Base-by-base conservation (phyloP, 495 filamentous ascomycete species). In the Penicillium robsamsonii region DNA sequence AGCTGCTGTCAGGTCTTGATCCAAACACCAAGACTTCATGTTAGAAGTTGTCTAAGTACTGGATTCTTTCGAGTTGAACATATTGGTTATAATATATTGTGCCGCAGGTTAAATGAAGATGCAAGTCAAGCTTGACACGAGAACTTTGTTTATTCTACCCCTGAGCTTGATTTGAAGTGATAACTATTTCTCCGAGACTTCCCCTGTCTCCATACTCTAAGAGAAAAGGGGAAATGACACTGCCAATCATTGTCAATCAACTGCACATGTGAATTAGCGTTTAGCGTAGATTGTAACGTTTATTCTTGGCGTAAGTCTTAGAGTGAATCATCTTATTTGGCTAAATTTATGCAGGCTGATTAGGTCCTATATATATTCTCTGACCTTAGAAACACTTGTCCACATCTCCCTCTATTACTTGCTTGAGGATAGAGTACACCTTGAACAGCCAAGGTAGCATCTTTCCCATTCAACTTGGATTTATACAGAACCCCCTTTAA, bases 1-100 rank as follows among this genome's bases (percentile, higher is more conserved):
- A 71, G 64, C 41, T 80, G 78, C 60, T 59, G 65, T 38, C 68
- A 74, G 43, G 57, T 80, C 17, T 45, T 79, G 45, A 67, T 79
- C 17, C 71, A 78, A 48, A 63, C 67, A 40, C 22, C 3, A 3
- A 41, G 22, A 27, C 33, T 5, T 29, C 15, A 22, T 38, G 20
- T 25, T 50, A 15, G 29, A 25, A 17, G 12, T n/a, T 38, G 35
- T 38, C 35, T 7, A 38, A 38, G 17, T n/a, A n/a, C 15, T 17
- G 17, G 11, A 7, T 13, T 18, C 12, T 31, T 15, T 18, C 29
- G 9, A 22, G n/a, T 29, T 12, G 7, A 37, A 5, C 5, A 37
- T 3, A 2, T 37, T 15, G 6, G 2, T 37, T n/a, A 37, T 37
- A 17, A n/a, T 15, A 33, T 33, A 11, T 12, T 33, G 30, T 33